phyloP scores from a whole-genome alignment of 164 flowering plant genomes.

The Liquidambar formosana region DNA sequence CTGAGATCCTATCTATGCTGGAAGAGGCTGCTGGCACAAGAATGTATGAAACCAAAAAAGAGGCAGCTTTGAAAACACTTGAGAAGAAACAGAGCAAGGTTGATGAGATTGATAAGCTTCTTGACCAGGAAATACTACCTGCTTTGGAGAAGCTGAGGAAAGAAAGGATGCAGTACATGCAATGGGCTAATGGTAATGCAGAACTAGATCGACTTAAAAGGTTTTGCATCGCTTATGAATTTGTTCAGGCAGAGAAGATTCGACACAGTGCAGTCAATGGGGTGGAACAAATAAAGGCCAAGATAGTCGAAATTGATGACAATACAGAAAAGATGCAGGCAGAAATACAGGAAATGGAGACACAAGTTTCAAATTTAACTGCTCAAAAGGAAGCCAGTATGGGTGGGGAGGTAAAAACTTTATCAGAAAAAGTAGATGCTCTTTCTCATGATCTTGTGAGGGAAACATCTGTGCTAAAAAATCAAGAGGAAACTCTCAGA shows the following conservation, averaged over 20 bases:
- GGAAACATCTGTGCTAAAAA: constrained; percentile 66
- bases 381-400: constrained; percentile 82
- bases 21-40: constrained; percentile 99
- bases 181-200: constrained; percentile 97
- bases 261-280: constrained; percentile 62
- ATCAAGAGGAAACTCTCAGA: constrained; percentile 72
- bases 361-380: constrained; percentile 46
- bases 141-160: constrained; percentile 93
- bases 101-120: constrained; percentile 94
- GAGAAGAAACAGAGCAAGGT: constrained; percentile 98
- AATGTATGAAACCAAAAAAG: constrained; percentile 98
- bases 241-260: constrained; percentile 75
- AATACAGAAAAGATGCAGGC: constrained; percentile 29
- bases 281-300: constrained; percentile 63
- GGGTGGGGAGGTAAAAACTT: constrained; percentile 80
- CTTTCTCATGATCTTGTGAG: constrained; percentile 77
- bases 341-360: constrained; percentile 73
- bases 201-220: constrained; percentile 85
- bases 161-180: constrained; percentile 93
- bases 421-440: constrained; percentile 77
- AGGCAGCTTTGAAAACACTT: constrained; percentile 89
- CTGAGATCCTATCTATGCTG: constrained; percentile 94
- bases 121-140: constrained; percentile 92
- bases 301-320: constrained; percentile 58
- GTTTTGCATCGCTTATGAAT: constrained; percentile 93